Evolutionary conservation across 768 basidiomycete species (phyloP), one percentile per base, ranked within the genome.

Genomic region (Tulasnella sp.): DNA sequence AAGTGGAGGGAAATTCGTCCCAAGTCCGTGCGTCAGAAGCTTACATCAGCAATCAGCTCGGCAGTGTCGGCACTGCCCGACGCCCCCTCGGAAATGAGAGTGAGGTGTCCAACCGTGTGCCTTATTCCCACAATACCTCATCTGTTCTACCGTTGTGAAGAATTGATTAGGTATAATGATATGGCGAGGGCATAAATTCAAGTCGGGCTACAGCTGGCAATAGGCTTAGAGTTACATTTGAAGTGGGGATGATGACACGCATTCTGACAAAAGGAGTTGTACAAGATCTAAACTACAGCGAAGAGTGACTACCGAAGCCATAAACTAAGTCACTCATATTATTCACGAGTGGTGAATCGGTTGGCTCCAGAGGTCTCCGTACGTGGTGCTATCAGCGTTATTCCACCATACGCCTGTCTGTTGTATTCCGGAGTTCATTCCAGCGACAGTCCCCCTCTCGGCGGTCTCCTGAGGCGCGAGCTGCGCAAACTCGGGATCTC

Each of bases 11-110:
- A 40, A 65, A 65, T 65, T 65, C 16, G 63, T 65, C 26, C n/a
- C 7, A 65, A 36, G 63, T 40, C 63, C 63, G 39, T 35, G 34
- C 63, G 63, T 65, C 35, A 34, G 63, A 65, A 65, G 34, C 63
- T 65, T 65, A 65, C 63, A 65, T 65, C 63, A 65, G 63, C 52
- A 12, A n/a, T n/a, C n/a, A n/a, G n/a, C n/a, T n/a, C n/a, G n/a
- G n/a, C n/a, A n/a, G n/a, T n/a, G n/a, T n/a, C n/a, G n/a, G n/a
- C n/a, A n/a, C n/a, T n/a, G n/a, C n/a, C n/a, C n/a, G n/a, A n/a
- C n/a, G n/a, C n/a, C n/a, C n/a, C n/a, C n/a, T n/a, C n/a, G n/a
- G n/a, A n/a, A n/a, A n/a, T n/a, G n/a, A n/a, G n/a, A n/a, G n/a
- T n/a, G n/a, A n/a, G n/a, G n/a, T n/a, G n/a, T n/a, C n/a, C n/a